Base-by-base conservation (phyloP, 345 rosid genomes). In the Lenwebbia sp. region DNA sequence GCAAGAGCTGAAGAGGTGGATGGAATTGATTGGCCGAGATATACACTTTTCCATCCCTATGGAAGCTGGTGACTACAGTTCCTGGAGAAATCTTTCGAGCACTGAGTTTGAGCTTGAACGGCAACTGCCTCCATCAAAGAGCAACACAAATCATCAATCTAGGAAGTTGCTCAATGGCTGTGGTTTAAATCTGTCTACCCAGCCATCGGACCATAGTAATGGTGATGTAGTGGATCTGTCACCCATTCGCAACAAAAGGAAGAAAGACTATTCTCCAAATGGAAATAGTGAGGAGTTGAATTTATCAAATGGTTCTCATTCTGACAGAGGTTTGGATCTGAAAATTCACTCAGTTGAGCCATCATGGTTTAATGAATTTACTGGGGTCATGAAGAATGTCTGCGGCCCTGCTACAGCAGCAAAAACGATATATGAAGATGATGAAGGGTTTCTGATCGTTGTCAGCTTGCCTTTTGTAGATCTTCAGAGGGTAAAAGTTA, bases 381-480 rank as follows among this genome's bases (percentile, higher is more conserved):
- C 88, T 44, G 94, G 94, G 37, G 92, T 90, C 40, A 92, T 90
- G 94, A 90, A 89, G 86, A 90, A 91, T 82, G 91, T 87, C 17
- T 86, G 87, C 33, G 94, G 94, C 76, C 99, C 99, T 53, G 96
- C 93, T 85, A 95, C 96, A 44, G 99, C 95, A 2, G 96, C 99
- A 6, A 96, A 96, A 89, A 88, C 98, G 6, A 89, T 95, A 86
- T 96, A 96, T 5, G 99, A 96, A 89, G 98, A 95, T 11, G 96
- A 94, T 12, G 89, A 93, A 88, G 95, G 94, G 54, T 96, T 87
- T 87, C 90, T 96, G 88, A 93, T 96, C 86, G 87, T 96, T 13
- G 44, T 96, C 83, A 96, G 98, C 87, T 88, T 96, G 89, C 99
- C 99, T 57, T 89, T 94, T 82, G 93, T 93, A 22, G 98, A 96